Evolutionary conservation across 768 basidiomycete genomes (phyloP).

Genomic region (Podaxis sp.): DNA sequence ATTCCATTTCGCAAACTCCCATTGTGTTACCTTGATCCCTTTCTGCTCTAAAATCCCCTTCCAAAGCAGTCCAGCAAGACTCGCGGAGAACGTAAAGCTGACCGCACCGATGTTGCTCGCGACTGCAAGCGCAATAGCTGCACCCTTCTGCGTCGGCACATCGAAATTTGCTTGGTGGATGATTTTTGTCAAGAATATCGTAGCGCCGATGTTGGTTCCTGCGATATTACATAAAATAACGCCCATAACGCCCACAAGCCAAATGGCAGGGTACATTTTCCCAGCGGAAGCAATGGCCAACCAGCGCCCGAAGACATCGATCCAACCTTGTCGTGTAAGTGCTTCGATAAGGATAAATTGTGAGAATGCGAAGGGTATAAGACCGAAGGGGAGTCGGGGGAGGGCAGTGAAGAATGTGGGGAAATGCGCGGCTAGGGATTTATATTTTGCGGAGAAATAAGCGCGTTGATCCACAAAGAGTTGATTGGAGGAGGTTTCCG

Average conservation of each 20-base stretch:
- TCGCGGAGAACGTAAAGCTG: slow-evolving; percentile 84
- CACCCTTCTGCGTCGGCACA: slow-evolving; percentile 43
- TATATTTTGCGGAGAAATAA: slow-evolving; percentile 3
- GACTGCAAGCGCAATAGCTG: slow-evolving; percentile 75
- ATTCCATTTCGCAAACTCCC: slow-evolving; percentile 76
- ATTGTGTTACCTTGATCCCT: slow-evolving; percentile 57
- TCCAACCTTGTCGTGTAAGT: slow-evolving; percentile 83
- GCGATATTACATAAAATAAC: slow-evolving; percentile 79
- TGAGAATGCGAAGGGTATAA: slow-evolving; percentile 90
- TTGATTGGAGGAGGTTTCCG: slow-evolving; percentile 4
- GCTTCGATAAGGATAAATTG: slow-evolving; percentile 94
- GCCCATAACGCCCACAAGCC: slow-evolving; percentile 69
- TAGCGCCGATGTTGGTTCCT: slow-evolving; percentile 90
- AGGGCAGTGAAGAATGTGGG: slow-evolving; percentile 71
- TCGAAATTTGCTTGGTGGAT: slow-evolving; percentile 48
- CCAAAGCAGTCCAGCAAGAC: slow-evolving; percentile 90
- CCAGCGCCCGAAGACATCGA: slow-evolving; percentile 77
- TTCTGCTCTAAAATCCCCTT: slow-evolving; percentile 70
- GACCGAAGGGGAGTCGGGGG: slow-evolving; percentile 72
- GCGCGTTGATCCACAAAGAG: slow-evolving; percentile 23
- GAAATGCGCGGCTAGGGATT: slow-evolving; percentile 41
- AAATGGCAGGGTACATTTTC: slow-evolving; percentile 51
- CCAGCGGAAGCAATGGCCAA: slow-evolving; percentile 43
- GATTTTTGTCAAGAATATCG: slow-evolving; percentile 84
- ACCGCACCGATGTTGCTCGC: slow-evolving; percentile 91